A percentile compares a stretch with the other conserved stretches of the same genome.
Conservation (phyloP, 2,329 filamentous ascomycete species). For the Fusarium paranaense region DNA sequence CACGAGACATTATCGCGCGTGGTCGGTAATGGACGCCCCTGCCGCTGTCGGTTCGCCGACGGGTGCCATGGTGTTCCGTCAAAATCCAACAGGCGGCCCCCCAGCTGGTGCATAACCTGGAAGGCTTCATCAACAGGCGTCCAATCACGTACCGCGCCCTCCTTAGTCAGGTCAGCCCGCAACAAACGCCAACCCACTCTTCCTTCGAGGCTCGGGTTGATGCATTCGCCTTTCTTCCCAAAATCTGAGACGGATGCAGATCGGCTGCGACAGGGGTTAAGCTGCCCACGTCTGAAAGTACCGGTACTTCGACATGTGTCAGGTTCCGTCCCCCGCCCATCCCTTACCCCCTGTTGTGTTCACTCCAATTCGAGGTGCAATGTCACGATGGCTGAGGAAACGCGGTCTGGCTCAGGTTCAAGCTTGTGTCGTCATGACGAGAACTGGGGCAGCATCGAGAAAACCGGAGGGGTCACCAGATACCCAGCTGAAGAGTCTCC, state of each 20-base stretch:
- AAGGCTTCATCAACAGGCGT: constrained; percentile 31
- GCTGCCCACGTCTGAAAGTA: constrained; percentile 40
- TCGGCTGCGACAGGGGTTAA: constrained; percentile 47
- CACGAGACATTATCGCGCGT: constrained; percentile 10
- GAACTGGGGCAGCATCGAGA: neutral
- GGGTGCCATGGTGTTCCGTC: constrained; percentile 41
- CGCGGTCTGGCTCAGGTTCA: constrained; percentile 26
- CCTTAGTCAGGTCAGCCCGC: constrained; percentile 38
- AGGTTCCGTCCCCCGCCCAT: constrained; percentile 42
- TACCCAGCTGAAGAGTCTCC: neutral
- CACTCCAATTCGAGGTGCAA: constrained; percentile 38
- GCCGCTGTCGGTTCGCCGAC: constrained; percentile 34
- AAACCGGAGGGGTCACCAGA: neutral
- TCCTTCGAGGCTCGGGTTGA: constrained; percentile 40
- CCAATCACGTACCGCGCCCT: constrained; percentile 33
- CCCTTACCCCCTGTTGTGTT: constrained; percentile 35
- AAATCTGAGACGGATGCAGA: constrained; percentile 54
- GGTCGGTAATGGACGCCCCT: constrained; percentile 32
- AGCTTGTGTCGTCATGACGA: neutral
- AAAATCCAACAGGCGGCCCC: constrained; percentile 30
- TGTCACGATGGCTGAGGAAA: constrained; percentile 35
- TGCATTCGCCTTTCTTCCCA: constrained; percentile 44
- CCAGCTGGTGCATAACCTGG: constrained; percentile 40
- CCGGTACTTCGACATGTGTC: constrained; percentile 46
- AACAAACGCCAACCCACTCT: constrained; percentile 40